Evolutionary conservation across 2,329 filamentous ascomycete species (phyloP).

Genomic region (Xylariaceae sp.): DNA sequence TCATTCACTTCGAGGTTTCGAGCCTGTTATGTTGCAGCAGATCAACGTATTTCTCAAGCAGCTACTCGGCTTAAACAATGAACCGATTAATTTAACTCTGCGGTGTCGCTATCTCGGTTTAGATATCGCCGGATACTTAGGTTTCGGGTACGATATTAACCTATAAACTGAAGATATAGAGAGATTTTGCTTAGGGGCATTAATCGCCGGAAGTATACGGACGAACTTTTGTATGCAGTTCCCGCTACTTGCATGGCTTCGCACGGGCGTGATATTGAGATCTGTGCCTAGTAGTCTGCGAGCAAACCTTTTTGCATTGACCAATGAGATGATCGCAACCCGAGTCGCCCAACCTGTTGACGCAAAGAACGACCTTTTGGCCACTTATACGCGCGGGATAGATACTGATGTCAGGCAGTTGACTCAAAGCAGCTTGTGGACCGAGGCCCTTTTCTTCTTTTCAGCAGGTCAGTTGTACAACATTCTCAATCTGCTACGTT

Average conservation of each 20-base stretch:
- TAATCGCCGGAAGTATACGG: background rate
- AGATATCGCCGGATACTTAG: conserved; percentile 2
- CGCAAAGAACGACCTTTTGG: conserved; percentile 12
- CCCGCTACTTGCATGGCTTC: background rate
- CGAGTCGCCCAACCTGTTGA: conserved; percentile 8
- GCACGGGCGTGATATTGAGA: background rate
- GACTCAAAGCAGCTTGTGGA: conserved; percentile 5
- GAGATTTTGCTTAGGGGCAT: background rate
- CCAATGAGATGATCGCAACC: conserved; percentile 6
- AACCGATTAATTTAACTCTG: background rate
- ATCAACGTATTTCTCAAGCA: conserved; percentile 1
- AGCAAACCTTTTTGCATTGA: background rate
- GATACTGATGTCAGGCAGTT: background rate
- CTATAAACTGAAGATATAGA: background rate
- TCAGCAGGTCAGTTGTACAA: background rate
- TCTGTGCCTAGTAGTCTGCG: conserved; percentile 1
- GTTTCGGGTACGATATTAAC: conserved; percentile 1
- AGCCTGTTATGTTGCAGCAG: conserved; percentile 1
- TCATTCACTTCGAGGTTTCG: conserved; percentile 1
- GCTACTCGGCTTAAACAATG: background rate
- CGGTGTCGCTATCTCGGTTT: conserved; percentile 1
- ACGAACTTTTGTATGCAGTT: conserved; percentile 3
- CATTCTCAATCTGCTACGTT: background rate
- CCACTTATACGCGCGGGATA: background rate
- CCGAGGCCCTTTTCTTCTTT: conserved; percentile 10